Conservation (phyloP, 176 grass and related monocot species). For the Ensete ventricosum region DNA sequence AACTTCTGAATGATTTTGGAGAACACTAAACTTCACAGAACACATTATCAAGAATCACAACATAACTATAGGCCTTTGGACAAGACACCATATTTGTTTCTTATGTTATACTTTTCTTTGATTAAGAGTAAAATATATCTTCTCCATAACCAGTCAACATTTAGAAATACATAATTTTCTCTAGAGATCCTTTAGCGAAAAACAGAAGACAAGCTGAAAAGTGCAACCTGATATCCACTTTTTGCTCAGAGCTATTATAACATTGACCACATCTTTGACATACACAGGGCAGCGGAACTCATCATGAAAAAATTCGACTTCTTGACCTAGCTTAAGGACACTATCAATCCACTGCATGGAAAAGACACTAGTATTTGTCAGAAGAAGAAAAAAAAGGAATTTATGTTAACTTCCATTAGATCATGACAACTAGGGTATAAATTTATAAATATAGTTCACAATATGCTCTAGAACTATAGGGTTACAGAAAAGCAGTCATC, state of each 20-base stretch:
- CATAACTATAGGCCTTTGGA: no score
- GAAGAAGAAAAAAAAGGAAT: neutral
- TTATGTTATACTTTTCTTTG: neutral
- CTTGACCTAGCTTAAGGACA: constrained; percentile 68
- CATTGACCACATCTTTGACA: constrained; percentile 78
- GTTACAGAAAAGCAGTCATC: neutral
- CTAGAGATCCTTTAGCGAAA: neutral
- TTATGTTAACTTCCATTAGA: neutral
- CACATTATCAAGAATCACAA: no score
- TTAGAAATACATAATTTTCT: neutral
- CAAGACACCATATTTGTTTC: no score
- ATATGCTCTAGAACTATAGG: no score
- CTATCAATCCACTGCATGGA: constrained; percentile 80
- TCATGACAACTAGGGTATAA: neutral
- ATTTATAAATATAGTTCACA: no score
- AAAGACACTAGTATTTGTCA: constrained; percentile 10
- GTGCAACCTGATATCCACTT: constrained; percentile 70
- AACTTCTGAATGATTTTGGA: no score
- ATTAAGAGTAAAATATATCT: neutral
- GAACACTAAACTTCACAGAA: no score
- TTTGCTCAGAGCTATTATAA: constrained; percentile 47
- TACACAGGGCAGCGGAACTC: constrained; percentile 76
- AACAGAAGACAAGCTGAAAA: neutral
- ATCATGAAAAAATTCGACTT: constrained; percentile 80
- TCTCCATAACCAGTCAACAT: neutral